Percentiles rank a stretch among this genome's conserved stretches.
Conservation (phyloP, 2,329 filamentous ascomycete genomes). For the Aspergillus texensis region DNA sequence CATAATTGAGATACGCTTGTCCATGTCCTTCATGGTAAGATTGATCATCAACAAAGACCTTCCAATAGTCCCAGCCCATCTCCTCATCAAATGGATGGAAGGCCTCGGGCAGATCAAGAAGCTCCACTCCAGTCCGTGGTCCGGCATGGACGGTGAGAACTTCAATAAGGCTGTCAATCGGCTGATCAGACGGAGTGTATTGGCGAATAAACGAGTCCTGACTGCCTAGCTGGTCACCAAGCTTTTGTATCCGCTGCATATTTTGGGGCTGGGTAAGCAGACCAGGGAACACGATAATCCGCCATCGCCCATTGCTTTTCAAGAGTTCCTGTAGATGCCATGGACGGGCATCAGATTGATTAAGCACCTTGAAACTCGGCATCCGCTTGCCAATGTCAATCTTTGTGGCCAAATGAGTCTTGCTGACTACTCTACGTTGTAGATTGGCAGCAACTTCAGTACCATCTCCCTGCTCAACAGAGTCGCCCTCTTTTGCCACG, state of each 20-base stretch:
- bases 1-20: conserved; percentile 5
- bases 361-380: conserved; percentile 38
- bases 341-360: conserved; percentile 42
- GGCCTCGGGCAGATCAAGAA: conserved; percentile 11
- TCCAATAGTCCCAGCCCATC: conserved; percentile 21
- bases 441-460: neutral
- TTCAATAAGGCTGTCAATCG: conserved; percentile 10
- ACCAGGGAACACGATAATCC: conserved; percentile 53
- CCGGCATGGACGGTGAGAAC: conserved; percentile 12
- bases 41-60: conserved; percentile 17
- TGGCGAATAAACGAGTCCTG: neutral
- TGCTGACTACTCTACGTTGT: conserved; percentile 14
- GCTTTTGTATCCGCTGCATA: neutral
- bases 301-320: conserved; percentile 41
- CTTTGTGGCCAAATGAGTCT: conserved; percentile 23
- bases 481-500: conserved; percentile 55
- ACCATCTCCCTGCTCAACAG: conserved; percentile 27
- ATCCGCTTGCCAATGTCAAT: conserved; percentile 40
- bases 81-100: conserved; percentile 11
- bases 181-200: neutral
- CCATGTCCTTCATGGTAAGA: conserved; percentile 18
- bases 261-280: neutral
- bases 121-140: conserved; percentile 7
- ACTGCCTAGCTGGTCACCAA: neutral
- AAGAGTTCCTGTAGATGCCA: conserved; percentile 42